A percentile compares a stretch with the other conserved stretches of the same genome.
phyloP scores from a whole-genome alignment of 768 basidiomycete species.

The Leccinellum luteum region DNA sequence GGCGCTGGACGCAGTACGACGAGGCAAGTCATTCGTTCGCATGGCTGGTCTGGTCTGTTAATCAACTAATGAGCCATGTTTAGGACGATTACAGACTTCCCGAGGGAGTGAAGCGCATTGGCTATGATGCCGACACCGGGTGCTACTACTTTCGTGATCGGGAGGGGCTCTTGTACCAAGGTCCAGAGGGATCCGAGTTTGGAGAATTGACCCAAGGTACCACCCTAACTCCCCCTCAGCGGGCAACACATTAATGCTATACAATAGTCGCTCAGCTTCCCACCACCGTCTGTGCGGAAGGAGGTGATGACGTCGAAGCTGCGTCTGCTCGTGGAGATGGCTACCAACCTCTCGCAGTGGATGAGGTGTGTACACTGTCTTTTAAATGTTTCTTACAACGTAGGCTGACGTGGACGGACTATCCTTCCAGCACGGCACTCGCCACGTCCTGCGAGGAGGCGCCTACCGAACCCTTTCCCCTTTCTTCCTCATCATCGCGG shows the following conservation, averaged over 20 bases:
- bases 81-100: slow-evolving; percentile 55
- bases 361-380: slow-evolving; percentile 39
- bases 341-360: slow-evolving; percentile 52
- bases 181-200: slow-evolving; percentile 59
- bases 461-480: slow-evolving; percentile 65
- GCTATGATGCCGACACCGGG: slow-evolving; percentile 71
- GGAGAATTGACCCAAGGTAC: slow-evolving; percentile 48
- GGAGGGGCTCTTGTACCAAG: slow-evolving; percentile 54
- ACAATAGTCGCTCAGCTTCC: slow-evolving; percentile 32
- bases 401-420: slow-evolving; percentile 21
- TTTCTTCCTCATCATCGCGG: slow-evolving; percentile 69
- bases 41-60: not conserved
- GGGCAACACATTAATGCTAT: not conserved
- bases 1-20: slow-evolving; percentile 40
- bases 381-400: not conserved
- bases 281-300: slow-evolving; percentile 23
- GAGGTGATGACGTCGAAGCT: slow-evolving; percentile 51
- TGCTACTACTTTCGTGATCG: slow-evolving; percentile 62
- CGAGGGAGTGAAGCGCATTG: slow-evolving; percentile 58
- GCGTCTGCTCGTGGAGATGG: slow-evolving; percentile 53
- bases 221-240: not conserved
- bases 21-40: slow-evolving; percentile 17
- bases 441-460: slow-evolving; percentile 34
- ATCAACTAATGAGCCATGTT: slow-evolving; percentile 1
- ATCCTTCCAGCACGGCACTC: slow-evolving; percentile 31